Base-by-base conservation (phyloP, 306 rosid genomes). In the Hippophae rhamnoides region DNA sequence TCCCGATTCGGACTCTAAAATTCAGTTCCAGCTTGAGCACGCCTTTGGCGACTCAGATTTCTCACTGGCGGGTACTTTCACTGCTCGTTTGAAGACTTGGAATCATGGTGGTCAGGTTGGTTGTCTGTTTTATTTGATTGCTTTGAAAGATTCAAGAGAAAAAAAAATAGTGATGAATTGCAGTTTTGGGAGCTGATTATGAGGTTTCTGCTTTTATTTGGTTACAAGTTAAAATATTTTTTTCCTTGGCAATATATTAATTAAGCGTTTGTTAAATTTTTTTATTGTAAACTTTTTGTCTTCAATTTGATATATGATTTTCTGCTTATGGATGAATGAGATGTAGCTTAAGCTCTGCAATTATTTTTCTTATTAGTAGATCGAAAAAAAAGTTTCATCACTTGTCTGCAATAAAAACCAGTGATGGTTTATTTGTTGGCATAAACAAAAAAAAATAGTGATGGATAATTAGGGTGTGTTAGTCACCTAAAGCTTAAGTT, bases 81-180 rank as follows among this genome's bases (percentile, higher is more conserved):
- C 86, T 7, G 96, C 96, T 72, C 98, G 98, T 60, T 82, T 92
- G 48, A 92, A 87, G 85, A 78, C 89, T 42, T 92, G 84, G 86
- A 85, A 60, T 69, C 95, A 92, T 71, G 96, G 98, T 11, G 84
- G 69, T 53, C 96, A 92, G 98, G 98, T 87, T 72, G 41, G 52
- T 69, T 27, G 44, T 47, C 23, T 11, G 5, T 45, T 41, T 31
- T 44, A 9, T 43, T 49, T 10, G 13, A 54, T 18, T 68, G 13
- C 56, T 38, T 31, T 10, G 58, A 57, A 44, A 47, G 8, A 10
- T 25, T 3, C 41, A 3, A n/a, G 51, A 18, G 23, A 0, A 10
- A 11, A 10, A 4, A 5, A 41, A 10, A 31, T 60, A 18, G 23
- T 18, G 23, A 18, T 25, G 54, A 51, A 31, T 31, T 31, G 53